phyloP scores from a whole-genome alignment of 768 basidiomycete species.

The Mycena latifolia region DNA sequence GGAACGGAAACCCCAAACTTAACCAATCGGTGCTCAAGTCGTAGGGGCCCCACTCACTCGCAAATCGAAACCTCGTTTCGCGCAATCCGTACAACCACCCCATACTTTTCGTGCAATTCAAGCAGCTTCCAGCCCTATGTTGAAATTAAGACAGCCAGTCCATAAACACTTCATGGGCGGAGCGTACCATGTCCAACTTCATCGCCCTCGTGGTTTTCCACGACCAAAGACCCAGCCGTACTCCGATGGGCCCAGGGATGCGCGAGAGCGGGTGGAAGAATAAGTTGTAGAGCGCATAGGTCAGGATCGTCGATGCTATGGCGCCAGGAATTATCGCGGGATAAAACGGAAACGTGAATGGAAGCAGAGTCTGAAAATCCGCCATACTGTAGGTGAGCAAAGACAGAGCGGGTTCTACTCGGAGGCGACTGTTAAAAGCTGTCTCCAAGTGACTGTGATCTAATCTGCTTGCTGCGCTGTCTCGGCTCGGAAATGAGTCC shows the following conservation, averaged over 20 bases:
- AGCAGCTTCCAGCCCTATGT: conserved; percentile 23
- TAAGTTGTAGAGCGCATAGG: conserved; percentile 10
- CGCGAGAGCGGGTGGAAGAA: conserved; percentile 17
- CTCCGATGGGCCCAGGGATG: conserved; percentile 18
- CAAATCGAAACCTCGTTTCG: conserved; percentile 25
- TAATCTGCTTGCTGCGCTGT: too few relatives aligned
- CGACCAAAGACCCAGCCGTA: conserved; percentile 8
- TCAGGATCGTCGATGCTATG: background rate
- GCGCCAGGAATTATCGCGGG: background rate
- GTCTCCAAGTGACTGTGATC: too few relatives aligned
- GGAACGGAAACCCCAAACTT: too few relatives aligned
- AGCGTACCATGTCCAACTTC: conserved; percentile 21
- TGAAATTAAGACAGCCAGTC: background rate
- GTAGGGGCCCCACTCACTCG: conserved; percentile 15
- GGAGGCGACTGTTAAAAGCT: too few relatives aligned
- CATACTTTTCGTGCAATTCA: conserved; percentile 16
- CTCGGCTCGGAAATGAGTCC: too few relatives aligned
- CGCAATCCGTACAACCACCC: conserved; percentile 16
- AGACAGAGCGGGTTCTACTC: background rate
- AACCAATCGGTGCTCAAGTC: too few relatives aligned
- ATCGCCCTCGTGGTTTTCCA: conserved; percentile 22
- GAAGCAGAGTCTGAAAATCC: background rate
- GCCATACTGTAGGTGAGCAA: background rate
- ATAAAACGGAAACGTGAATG: background rate
- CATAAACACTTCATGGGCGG: background rate